These are phyloP conservation scores for Parastagonospora avenae DNA, from an alignment of 2,329 filamentous ascomycete genomes.

Conservation along the genomic window DNA sequence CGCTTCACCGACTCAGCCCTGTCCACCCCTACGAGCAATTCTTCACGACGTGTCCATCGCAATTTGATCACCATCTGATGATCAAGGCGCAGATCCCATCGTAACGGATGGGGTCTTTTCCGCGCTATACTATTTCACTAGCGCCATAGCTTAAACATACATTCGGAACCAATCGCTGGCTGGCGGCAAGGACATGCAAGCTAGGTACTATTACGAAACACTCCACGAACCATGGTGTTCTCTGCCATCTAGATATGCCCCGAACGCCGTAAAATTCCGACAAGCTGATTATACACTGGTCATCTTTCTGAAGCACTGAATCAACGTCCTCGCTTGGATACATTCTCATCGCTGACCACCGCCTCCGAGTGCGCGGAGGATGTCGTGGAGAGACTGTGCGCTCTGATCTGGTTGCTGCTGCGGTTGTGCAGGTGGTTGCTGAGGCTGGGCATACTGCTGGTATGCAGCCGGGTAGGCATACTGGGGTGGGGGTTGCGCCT, in stretches of 20 bases:
- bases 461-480: slow-evolving; percentile 33
- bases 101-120: too few relatives aligned
- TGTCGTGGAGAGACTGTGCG: slow-evolving; percentile 37
- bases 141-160: too few relatives aligned
- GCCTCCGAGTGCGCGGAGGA: slow-evolving; percentile 34
- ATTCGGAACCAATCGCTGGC: too few relatives aligned
- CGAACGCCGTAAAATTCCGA: neutral
- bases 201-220: too few relatives aligned
- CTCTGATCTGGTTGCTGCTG: slow-evolving; percentile 28
- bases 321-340: neutral
- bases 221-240: too few relatives aligned
- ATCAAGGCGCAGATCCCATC: slow-evolving; percentile 4
- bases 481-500: slow-evolving; percentile 23
- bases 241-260: neutral
- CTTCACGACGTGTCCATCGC: neutral
- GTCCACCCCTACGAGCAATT: neutral
- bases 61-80: neutral
- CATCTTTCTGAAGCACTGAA: neutral
- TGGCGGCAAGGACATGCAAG: too few relatives aligned
- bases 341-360: slow-evolving; percentile 11
- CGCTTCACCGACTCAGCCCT: too few relatives aligned
- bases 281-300: slow-evolving; percentile 1
- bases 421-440: slow-evolving; percentile 23
- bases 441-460: slow-evolving; percentile 28
- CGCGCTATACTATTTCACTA: too few relatives aligned